Conservation (phyloP, 2,329 filamentous ascomycete species). For the Nemania abortiva region DNA sequence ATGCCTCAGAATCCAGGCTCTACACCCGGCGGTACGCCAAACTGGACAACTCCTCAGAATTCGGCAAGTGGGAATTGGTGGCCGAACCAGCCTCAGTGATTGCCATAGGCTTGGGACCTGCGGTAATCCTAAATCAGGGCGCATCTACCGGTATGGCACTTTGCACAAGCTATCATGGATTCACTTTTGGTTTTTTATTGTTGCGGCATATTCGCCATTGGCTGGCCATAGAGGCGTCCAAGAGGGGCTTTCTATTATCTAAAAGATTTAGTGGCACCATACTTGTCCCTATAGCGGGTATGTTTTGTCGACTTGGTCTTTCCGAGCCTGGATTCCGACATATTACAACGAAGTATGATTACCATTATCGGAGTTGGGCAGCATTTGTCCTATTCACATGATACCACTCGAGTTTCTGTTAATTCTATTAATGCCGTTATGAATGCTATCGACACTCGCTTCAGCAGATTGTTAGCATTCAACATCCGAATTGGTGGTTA, state of each 20-base stretch:
- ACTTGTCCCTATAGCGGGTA: neutral
- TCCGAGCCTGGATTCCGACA: constrained; percentile 9
- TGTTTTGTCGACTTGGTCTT: constrained; percentile 13
- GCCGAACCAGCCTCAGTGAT: constrained; percentile 62
- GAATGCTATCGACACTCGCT: constrained; percentile 7
- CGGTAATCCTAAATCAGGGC: constrained; percentile 3
- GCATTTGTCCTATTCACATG: constrained; percentile 28
- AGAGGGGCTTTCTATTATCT: constrained; percentile 29
- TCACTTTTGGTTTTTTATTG: constrained; percentile 18
- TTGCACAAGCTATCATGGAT: constrained; percentile 14
- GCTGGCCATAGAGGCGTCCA: constrained; percentile 37
- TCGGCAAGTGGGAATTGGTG: constrained; percentile 70
- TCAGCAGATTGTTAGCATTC: constrained; percentile 5
- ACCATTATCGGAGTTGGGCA: constrained; percentile 27
- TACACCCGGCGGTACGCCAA: constrained; percentile 63
- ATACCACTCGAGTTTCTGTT: constrained; percentile 30
- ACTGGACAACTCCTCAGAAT: constrained; percentile 71
- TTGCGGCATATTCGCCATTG: constrained; percentile 29
- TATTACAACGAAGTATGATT: constrained; percentile 15
- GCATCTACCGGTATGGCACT: constrained; percentile 3
- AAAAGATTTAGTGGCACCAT: constrained; percentile 26
- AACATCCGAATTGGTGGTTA: constrained; percentile 11
- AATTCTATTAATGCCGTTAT: constrained; percentile 20
- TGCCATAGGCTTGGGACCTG: neutral
- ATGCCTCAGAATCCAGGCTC: constrained; percentile 72